Base-by-base conservation (phyloP, 108 stramenopile species). In the Chaetoceros tenuissimus region DNA sequence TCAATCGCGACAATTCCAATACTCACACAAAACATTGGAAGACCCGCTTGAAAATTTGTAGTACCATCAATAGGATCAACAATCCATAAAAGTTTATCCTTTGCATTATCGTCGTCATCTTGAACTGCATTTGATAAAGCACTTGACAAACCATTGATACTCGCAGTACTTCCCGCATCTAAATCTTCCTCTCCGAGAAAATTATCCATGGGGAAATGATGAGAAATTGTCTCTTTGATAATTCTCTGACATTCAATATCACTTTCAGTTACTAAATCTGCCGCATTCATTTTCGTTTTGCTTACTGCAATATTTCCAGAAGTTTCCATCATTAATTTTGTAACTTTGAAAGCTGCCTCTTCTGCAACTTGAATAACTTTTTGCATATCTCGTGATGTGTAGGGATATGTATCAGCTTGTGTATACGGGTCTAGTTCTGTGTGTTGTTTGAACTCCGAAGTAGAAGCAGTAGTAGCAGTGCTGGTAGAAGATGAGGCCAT, bases 131-230 rank as follows among this genome's bases (percentile, higher is more conserved):
- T 24, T 25, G 49, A 59, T 31, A 86, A 51, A 29, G 59, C 76
- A 7, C 53, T 29, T 30, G 55, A 56, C 29, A 81, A 62, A 28
- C 74, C 81, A 28, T 66, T 68, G 10, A 79, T 53, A 55, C 77
- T 82, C 13, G 75, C 74, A 10, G 56, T 67, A 27, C 72, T 75
- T 17, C 73, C 66, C 21, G 68, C 67, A 7, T 31, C 43, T 1
- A 85, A 77, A 57, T 79, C 75, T 57, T 89, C 87, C 56, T 89
- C 87, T 30, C 87, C 84, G 48, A 85, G 48, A 64, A 89, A 89
- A 43, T 51, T 58, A 56, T 85, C 83, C 47, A 67, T 51, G 0
- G 84, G 82, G 66, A 81, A 85, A 21, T 69, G 50, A 19, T 48
- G 30, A 46, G 49, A 18, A 16, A 89, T 49, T 8, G 75, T 68